Evolutionary conservation across 2,329 filamentous ascomycete genomes (phyloP), one percentile per base, ranked within the genome.

Genomic region (Neofusicoccum ribis): DNA sequence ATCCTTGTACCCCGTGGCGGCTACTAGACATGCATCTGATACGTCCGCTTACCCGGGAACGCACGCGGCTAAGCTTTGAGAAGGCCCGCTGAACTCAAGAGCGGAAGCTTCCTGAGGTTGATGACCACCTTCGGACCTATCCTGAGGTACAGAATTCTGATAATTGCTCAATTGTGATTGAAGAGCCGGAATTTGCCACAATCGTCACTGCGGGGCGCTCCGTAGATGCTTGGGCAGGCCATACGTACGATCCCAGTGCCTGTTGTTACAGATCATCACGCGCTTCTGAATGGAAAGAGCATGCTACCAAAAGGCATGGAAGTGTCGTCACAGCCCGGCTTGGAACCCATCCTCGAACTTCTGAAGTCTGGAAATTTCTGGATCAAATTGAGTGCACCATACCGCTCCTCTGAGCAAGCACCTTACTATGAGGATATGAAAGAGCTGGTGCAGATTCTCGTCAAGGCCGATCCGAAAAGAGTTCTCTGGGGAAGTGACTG

Each of bases 401-500:
- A 80, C 14, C 73, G 77, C 0, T 70, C 77, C 5, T 75, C 71
- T 41, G 71, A 72, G 1, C 59, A 70, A 17, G 72, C 69, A 1
- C 76, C 76, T 0, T n/a, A 37, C 0, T 79, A 77, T 65, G 64
- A 69, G 5, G 77, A 79, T 41, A 56, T 78, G 36, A 68, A 70
- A 43, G 69, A 70, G 5, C 50, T 78, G 17, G 76, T 77, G 0
- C 60, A 71, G 9, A 73, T 72, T 0, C 68, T 77, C 41, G 68
- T 78, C 1, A 68, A 75, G 51, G 73, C 73, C 3, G 78, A 79
- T 52, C 73, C 74, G 9, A 61, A 68, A 20, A 71, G 69, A 4
- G 64, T 79, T 9, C 39, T 79, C 1, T 80, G 76, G 76, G 77
- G 77, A 2, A 80, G 77, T 66, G 77, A 79, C 50, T 80, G 73